Percentiles rank a stretch among this genome's conserved stretches.
Evolutionary conservation across 768 basidiomycete genomes (phyloP).

Genomic region (Multifurca ochricompacta): DNA sequence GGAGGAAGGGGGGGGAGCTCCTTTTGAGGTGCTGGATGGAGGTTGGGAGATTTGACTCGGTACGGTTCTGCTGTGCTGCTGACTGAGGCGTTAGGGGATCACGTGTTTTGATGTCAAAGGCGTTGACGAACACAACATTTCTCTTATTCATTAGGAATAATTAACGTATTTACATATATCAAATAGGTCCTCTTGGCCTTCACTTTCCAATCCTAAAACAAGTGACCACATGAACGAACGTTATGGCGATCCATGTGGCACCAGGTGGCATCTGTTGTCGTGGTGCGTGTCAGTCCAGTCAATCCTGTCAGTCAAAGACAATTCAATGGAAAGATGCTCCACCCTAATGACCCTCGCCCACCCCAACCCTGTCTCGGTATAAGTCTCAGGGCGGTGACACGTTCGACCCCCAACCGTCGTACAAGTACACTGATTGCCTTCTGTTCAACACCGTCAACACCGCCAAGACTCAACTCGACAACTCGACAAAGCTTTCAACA

Average conservation of each 20-base stretch:
- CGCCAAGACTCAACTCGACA: too few species aligned
- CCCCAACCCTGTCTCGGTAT: conserved; percentile 77
- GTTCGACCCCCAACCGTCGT: conserved; percentile 35
- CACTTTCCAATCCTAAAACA: too few species aligned
- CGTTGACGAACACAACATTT: too few species aligned
- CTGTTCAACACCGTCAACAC: too few species aligned
- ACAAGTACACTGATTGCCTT: conserved; percentile 51
- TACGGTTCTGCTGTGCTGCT: conserved; percentile 3
- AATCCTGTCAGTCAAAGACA: too few species aligned
- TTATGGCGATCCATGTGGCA: conserved; percentile 6
- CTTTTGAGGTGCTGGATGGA: background rate
- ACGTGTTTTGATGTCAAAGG: background rate
- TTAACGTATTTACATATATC: too few species aligned
- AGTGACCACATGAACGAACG: background rate
- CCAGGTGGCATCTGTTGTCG: conserved; percentile 18
- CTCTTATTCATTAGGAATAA: too few species aligned
- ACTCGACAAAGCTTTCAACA: background rate
- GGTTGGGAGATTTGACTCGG: conserved; percentile 5
- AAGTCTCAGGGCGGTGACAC: conserved; percentile 44
- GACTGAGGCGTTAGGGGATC: conserved; percentile 6
- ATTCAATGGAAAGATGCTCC: too few species aligned
- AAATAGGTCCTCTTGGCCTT: background rate
- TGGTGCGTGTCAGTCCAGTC: too few species aligned
- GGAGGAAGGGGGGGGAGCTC: background rate
- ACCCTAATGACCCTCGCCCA: conserved; percentile 82